Conservation (phyloP, 257 asterid genomes). For the Fraxinus quadrangulata region DNA sequence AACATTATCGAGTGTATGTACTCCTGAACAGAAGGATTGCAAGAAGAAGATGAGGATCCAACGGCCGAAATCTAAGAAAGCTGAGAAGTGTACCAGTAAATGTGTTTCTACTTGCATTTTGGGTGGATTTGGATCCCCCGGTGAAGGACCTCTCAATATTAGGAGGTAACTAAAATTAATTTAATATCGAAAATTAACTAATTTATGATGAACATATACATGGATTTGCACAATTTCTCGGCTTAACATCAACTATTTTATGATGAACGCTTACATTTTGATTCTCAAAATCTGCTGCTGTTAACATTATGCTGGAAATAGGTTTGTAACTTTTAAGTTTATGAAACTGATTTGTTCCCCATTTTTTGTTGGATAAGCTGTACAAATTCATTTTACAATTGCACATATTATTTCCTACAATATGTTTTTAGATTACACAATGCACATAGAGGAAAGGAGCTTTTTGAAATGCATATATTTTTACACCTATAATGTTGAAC, state of each 20-base stretch:
- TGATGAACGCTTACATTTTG: neutral
- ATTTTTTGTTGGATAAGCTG: neutral
- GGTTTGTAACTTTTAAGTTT: neutral
- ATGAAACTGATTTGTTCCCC: neutral
- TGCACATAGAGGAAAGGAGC: neutral
- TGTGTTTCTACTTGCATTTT: constrained; percentile 74
- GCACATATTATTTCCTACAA: neutral
- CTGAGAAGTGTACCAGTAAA: constrained; percentile 75
- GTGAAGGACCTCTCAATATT: constrained; percentile 88
- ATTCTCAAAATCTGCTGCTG: neutral
- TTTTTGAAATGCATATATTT: neutral
- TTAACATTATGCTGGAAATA: neutral
- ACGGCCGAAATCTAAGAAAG: constrained; percentile 79
- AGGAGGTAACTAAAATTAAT: constrained; percentile 45
- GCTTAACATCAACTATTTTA: neutral
- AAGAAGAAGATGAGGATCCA: constrained; percentile 64
- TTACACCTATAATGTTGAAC: neutral
- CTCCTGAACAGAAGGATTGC: constrained; percentile 53
- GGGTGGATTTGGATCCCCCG: constrained; percentile 89
- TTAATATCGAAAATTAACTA: neutral
- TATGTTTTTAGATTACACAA: neutral
- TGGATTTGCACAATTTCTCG: neutral
- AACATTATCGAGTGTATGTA: constrained; percentile 64
- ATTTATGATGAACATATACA: neutral
- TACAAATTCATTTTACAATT: neutral